These are phyloP conservation scores for Tephrocybe sp. DNA, from an alignment of 768 basidiomycete genomes.

Conservation along the genomic window DNA sequence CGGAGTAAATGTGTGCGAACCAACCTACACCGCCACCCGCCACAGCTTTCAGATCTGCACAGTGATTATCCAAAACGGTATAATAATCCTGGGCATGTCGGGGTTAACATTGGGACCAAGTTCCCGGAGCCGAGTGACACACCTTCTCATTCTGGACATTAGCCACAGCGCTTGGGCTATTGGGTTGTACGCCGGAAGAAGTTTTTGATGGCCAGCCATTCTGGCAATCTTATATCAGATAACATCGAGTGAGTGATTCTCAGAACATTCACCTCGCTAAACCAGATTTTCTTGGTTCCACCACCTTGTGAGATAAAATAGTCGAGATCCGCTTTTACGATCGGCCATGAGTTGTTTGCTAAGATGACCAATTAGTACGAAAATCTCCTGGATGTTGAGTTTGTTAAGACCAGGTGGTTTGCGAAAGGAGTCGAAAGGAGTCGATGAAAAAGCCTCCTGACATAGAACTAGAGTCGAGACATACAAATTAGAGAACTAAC, in stretches of 20 bases:
- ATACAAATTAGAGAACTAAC: background rate
- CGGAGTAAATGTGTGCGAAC: conserved; percentile 82
- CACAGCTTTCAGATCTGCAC: conserved; percentile 57
- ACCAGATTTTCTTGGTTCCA: conserved; percentile 70
- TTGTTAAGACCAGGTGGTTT: background rate
- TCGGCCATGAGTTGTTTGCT: conserved; percentile 63
- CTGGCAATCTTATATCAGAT: too few species aligned
- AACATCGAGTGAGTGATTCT: too few species aligned
- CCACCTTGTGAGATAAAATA: conserved; percentile 63
- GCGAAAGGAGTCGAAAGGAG: background rate
- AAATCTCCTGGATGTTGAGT: background rate
- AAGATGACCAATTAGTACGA: background rate
- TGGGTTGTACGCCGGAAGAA: conserved; percentile 59
- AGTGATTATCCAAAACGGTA: conserved; percentile 59
- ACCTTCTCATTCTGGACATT: conserved; percentile 63
- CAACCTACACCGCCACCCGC: conserved; percentile 68
- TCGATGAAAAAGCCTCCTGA: too few species aligned
- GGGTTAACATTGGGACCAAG: conserved; percentile 1
- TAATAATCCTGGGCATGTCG: conserved; percentile 55
- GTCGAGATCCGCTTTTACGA: conserved; percentile 54
- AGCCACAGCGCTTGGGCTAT: conserved; percentile 59
- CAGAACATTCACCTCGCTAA: conserved; percentile 64
- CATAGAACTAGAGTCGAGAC: background rate
- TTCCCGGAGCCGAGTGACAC: conserved; percentile 14
- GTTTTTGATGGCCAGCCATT: conserved; percentile 78